Evolutionary conservation across 129 eudicot genomes (phyloP).

Genomic region (Artemisia annua): DNA sequence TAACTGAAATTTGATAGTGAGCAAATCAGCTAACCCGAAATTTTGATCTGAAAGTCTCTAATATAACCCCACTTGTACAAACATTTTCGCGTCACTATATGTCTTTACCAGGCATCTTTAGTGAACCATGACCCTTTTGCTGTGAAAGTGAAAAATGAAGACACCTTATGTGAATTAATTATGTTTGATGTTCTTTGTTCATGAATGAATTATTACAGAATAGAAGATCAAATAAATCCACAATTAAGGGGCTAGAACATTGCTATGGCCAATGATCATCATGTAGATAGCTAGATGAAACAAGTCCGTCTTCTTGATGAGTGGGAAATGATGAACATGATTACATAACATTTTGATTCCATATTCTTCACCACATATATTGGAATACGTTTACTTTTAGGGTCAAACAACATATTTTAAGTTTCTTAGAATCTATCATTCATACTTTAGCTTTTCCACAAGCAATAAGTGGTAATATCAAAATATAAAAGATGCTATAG

Average conservation of each 20-base stretch:
- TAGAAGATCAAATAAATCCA: no score
- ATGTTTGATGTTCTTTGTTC: no score
- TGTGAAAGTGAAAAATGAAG: no score
- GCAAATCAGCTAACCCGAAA: no score
- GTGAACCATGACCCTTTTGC: no score
- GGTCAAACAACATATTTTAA: slow-evolving; percentile 24
- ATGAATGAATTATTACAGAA: no score
- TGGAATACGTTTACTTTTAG: slow-evolving; percentile 3
- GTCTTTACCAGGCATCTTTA: no score
- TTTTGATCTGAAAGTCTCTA: no score
- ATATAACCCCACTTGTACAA: no score
- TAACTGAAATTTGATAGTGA: no score
- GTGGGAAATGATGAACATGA: slow-evolving; percentile 28
- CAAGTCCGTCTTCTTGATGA: not conserved
- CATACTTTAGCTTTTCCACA: slow-evolving; percentile 16
- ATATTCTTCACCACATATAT: slow-evolving; percentile 19
- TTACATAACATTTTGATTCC: slow-evolving; percentile 23
- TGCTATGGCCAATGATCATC: not conserved
- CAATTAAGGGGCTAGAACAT: not conserved
- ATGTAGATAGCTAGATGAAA: not conserved
- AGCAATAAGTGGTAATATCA: slow-evolving; percentile 20
- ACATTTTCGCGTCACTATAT: no score
- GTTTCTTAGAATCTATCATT: slow-evolving; percentile 15
- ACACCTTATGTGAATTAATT: no score
- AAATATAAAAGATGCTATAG: slow-evolving; percentile 20